Percentiles rank a stretch among this genome's conserved stretches.
Conservation (phyloP, 805 yeast genomes). For the Nakazawaea populi region DNA sequence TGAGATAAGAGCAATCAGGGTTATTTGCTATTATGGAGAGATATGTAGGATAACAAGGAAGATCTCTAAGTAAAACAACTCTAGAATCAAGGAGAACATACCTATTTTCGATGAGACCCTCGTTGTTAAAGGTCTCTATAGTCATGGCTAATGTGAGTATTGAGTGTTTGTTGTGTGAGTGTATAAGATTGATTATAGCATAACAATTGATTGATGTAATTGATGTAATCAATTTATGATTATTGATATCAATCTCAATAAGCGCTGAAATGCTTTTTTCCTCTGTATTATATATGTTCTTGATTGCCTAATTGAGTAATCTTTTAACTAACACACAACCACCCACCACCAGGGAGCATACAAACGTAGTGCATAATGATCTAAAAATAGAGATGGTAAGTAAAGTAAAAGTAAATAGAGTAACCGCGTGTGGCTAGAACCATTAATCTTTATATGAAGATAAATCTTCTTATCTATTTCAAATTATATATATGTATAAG, state of each 20-base stretch:
- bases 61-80: not conserved
- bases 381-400: no score
- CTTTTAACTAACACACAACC: no score
- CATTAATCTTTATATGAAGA: not conserved
- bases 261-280: no score
- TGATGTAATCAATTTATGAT: no score
- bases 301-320: no score
- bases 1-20: no score
- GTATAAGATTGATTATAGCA: not conserved
- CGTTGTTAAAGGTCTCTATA: conserved; percentile 4
- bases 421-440: no score
- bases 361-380: no score
- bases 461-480: not conserved
- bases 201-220: not conserved
- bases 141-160: not conserved
- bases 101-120: not conserved
- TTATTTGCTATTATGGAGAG: not conserved
- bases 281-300: no score
- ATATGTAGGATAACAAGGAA: not conserved
- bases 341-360: no score
- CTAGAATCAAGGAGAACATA: not conserved
- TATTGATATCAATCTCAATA: no score
- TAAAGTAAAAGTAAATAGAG: no score
- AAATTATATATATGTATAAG: not conserved
- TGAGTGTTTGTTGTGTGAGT: not conserved